Evolutionary conservation across 2,329 filamentous ascomycete species (phyloP).

Genomic region (Scopulariopsis brevicaulis): DNA sequence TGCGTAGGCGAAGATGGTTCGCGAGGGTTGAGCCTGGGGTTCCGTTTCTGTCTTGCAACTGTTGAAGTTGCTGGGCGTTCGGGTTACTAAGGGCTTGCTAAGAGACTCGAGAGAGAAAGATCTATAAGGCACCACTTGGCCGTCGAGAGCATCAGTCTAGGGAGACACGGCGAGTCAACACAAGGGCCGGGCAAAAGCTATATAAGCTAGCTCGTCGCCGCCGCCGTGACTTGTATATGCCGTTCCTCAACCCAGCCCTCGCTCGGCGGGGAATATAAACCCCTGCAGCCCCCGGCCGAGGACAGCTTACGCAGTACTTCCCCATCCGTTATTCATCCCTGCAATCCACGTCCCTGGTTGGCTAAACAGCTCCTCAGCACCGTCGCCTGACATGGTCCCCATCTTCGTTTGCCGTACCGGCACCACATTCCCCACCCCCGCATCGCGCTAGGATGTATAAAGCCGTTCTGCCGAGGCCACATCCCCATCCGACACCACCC

Average conservation of each 20-base stretch:
- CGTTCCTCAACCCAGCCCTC: neutral
- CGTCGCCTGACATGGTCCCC: neutral
- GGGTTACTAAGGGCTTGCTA: too few species aligned
- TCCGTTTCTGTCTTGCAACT: neutral
- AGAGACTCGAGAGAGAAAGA: neutral
- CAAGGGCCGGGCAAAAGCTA: neutral
- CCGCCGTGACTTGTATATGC: neutral
- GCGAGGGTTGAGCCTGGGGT: neutral
- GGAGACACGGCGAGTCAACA: neutral
- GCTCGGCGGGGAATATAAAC: neutral
- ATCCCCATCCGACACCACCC: too few species aligned
- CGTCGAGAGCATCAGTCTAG: neutral
- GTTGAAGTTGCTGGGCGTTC: constrained; percentile 1
- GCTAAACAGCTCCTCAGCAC: neutral
- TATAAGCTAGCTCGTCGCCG: neutral
- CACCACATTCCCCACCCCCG: too few species aligned
- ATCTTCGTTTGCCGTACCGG: neutral
- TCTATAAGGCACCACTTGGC: neutral
- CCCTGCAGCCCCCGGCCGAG: neutral
- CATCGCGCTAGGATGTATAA: too few species aligned
- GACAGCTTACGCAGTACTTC: neutral
- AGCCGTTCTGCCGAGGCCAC: too few species aligned
- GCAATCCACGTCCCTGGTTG: neutral
- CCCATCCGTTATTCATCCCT: neutral
- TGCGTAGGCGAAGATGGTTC: neutral